These are phyloP conservation scores for Penicillium digitatum DNA, from an alignment of 2,329 filamentous ascomycete genomes.

Conservation along the genomic window DNA sequence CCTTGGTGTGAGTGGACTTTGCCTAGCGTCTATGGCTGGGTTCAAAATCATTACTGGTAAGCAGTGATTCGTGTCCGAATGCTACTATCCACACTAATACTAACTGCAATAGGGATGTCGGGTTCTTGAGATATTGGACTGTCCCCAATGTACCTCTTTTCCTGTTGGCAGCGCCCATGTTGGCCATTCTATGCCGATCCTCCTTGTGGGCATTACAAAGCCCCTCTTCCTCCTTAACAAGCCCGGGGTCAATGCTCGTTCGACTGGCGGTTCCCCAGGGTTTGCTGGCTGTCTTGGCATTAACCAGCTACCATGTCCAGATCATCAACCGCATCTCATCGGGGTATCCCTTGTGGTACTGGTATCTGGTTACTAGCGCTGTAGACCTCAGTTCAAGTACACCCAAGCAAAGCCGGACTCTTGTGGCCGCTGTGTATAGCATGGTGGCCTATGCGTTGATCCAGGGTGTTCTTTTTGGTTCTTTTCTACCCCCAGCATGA, in stretches of 20 bases:
- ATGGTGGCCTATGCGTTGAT: slow-evolving; percentile 79
- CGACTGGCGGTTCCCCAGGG: slow-evolving; percentile 70
- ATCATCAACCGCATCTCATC: slow-evolving; percentile 87
- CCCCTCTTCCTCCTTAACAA: slow-evolving; percentile 26
- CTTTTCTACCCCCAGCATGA: slow-evolving; percentile 79
- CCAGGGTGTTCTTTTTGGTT: slow-evolving; percentile 79
- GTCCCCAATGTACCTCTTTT: slow-evolving; percentile 82
- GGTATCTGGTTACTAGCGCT: slow-evolving; percentile 60
- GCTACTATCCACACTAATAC: neutral
- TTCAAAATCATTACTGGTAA: slow-evolving; percentile 87
- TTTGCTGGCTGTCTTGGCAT: slow-evolving; percentile 64
- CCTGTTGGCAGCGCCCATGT: slow-evolving; percentile 72
- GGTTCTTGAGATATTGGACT: slow-evolving; percentile 88
- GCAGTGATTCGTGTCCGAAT: slow-evolving; percentile 25
- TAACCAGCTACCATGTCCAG: slow-evolving; percentile 85
- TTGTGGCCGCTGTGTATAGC: slow-evolving; percentile 53
- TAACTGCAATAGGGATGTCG: slow-evolving; percentile 64
- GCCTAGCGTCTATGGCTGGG: slow-evolving; percentile 87
- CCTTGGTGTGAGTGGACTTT: slow-evolving; percentile 71
- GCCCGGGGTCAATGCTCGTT: slow-evolving; percentile 34
- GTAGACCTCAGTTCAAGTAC: slow-evolving; percentile 20
- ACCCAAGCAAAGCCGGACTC: slow-evolving; percentile 19
- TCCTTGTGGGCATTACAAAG: slow-evolving; percentile 46
- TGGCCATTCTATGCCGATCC: slow-evolving; percentile 64
- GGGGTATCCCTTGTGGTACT: slow-evolving; percentile 85